Percentiles rank a stretch among this genome's conserved stretches.
Conservation (phyloP, 176 grass and related monocot genomes). For the Themeda triandra region DNA sequence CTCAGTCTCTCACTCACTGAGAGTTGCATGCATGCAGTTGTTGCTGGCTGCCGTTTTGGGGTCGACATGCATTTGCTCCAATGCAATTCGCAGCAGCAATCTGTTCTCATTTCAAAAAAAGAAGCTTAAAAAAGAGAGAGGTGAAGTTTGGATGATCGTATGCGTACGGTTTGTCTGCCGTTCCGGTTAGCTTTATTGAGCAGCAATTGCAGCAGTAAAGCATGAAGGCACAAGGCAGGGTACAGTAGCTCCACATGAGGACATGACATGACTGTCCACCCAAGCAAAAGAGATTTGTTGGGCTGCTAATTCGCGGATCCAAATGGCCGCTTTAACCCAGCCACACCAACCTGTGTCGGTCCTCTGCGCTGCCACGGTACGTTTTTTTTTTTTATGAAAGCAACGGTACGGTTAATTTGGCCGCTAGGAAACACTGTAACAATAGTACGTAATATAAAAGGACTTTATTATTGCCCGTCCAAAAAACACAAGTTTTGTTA, state of each 20-base stretch:
- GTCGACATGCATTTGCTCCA: background rate
- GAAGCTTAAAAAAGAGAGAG: background rate
- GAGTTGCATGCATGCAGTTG: background rate
- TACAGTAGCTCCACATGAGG: slow-evolving; percentile 17
- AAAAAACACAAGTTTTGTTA: background rate
- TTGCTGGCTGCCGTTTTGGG: background rate
- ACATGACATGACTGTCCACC: slow-evolving; percentile 20
- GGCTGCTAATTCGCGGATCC: slow-evolving; percentile 2
- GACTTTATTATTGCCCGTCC: background rate
- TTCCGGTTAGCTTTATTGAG: background rate
- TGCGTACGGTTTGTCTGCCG: background rate
- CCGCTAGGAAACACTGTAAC: background rate
- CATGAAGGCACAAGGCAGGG: background rate
- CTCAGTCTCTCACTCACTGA: background rate
- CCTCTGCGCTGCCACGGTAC: background rate
- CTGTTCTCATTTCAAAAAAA: background rate
- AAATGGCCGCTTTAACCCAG: slow-evolving; percentile 28
- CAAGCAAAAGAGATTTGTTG: background rate
- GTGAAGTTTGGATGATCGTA: background rate
- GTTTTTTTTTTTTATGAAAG: too few species aligned
- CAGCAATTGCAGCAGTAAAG: slow-evolving; percentile 3
- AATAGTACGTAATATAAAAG: background rate
- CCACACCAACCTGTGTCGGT: slow-evolving; percentile 25
- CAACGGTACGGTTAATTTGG: background rate
- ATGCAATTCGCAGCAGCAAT: background rate